A percentile compares a stretch with the other conserved stretches of the same genome.
Conservation (phyloP, 2,329 filamentous ascomycete species). For the Trichoderma polysporum region DNA sequence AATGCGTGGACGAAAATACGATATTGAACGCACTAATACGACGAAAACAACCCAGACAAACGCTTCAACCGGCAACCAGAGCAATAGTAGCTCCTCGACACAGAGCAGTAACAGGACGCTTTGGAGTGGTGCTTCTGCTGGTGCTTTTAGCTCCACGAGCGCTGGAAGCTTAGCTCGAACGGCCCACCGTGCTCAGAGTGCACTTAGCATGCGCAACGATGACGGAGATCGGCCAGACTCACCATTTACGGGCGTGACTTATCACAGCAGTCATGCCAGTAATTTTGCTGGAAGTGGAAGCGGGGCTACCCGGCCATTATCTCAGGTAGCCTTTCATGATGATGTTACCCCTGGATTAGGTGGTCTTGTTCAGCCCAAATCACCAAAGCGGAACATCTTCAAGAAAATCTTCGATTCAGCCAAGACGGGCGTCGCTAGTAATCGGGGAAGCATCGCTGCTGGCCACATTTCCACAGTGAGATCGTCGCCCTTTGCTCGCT, state of each 20-base stretch:
- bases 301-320: conserved; percentile 54
- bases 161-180: conserved; percentile 88
- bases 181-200: conserved; percentile 63
- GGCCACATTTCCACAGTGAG: conserved; percentile 43
- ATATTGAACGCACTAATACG: conserved; percentile 79
- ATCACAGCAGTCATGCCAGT: conserved; percentile 83
- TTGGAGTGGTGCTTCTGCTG: conserved; percentile 91
- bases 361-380: conserved; percentile 72
- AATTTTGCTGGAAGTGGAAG: conserved; percentile 31
- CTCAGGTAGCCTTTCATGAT: conserved; percentile 64
- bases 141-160: conserved; percentile 90
- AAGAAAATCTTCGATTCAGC: conserved; percentile 93
- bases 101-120: conserved; percentile 79
- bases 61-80: conserved; percentile 70
- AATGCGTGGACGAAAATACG: conserved; percentile 68
- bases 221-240: conserved; percentile 58
- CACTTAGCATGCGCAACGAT: conserved; percentile 59
- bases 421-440: conserved; percentile 89
- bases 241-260: conserved; percentile 76
- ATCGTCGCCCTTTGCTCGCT: conserved; percentile 44
- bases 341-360: conserved; percentile 71
- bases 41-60: conserved; percentile 84
- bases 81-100: conserved; percentile 71
- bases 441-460: conserved; percentile 77
- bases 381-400: conserved; percentile 86